These are phyloP conservation scores for Funneliformis geosporum DNA, from an alignment of 192 early-diverging fungal species.

Conservation along the genomic window DNA sequence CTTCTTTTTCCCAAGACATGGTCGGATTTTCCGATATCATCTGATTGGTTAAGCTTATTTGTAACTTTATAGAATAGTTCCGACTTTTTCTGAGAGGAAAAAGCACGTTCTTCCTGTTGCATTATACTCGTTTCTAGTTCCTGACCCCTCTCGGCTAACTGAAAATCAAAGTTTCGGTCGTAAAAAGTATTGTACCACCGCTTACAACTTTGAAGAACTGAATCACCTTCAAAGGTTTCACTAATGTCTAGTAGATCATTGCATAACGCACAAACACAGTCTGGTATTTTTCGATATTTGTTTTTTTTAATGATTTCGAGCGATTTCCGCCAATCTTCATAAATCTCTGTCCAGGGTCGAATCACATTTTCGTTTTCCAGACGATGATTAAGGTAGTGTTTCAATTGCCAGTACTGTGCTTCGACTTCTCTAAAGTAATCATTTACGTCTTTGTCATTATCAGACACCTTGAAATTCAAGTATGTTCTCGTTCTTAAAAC, in stretches of 20 bases:
- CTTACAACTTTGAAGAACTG: background rate
- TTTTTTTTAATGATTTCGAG: background rate
- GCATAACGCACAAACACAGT: background rate
- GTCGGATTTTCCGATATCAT: too few relatives aligned
- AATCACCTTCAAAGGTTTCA: background rate
- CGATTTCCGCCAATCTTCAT: background rate
- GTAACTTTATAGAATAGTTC: too few relatives aligned
- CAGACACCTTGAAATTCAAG: background rate
- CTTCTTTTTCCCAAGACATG: too few relatives aligned
- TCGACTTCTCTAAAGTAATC: constrained; percentile 12
- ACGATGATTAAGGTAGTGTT: background rate
- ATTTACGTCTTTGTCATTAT: background rate
- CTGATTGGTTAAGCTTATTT: too few relatives aligned
- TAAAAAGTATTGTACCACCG: background rate
- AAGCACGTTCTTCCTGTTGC: too few relatives aligned
- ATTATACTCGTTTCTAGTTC: background rate
- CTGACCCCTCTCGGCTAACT: background rate
- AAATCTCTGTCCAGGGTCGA: background rate
- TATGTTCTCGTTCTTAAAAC: background rate
- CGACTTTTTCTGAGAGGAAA: too few relatives aligned
- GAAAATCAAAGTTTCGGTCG: background rate
- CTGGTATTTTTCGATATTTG: background rate
- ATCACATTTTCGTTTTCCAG: background rate
- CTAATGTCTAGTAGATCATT: background rate
- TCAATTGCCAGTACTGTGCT: constrained; percentile 16